Conservation (phyloP, 1,139 yeast species). For the Debaryomyces nepalensis region DNA sequence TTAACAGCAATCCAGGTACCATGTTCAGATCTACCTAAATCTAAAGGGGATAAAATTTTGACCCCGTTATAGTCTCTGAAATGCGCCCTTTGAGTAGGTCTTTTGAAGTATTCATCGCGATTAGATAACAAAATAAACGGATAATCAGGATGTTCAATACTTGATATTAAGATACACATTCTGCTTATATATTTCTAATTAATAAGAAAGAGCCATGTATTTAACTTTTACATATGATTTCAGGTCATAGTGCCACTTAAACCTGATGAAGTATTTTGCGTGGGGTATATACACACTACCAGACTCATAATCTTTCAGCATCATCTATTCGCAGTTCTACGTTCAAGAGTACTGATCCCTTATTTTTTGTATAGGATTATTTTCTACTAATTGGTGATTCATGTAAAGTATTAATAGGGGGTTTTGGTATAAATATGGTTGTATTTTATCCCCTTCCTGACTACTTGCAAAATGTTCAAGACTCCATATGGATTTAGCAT, state of each 20-base stretch:
- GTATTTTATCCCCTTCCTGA: too few species aligned
- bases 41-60: slow-evolving; percentile 70
- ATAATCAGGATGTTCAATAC: slow-evolving; percentile 64
- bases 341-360: neutral
- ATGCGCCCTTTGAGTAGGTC: slow-evolving; percentile 74
- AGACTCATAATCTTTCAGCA: neutral
- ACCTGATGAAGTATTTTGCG: neutral
- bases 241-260: slow-evolving; percentile 1
- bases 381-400: neutral
- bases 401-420: neutral
- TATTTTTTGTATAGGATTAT: neutral
- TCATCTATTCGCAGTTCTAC: slow-evolving; percentile 3
- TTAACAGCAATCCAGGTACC: slow-evolving; percentile 94
- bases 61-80: slow-evolving; percentile 40
- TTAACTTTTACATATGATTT: slow-evolving; percentile 1
- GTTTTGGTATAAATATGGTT: too few species aligned
- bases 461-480: too few species aligned
- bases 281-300: slow-evolving; percentile 2
- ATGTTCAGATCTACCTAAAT: slow-evolving; percentile 70
- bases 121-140: slow-evolving; percentile 78
- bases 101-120: slow-evolving; percentile 78
- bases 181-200: neutral
- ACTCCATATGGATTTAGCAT: slow-evolving; percentile 14
- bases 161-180: slow-evolving; percentile 71
- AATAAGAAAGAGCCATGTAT: neutral